Conservation (phyloP, 2,329 filamentous ascomycete species). For the Talaromyces funiculosus region DNA sequence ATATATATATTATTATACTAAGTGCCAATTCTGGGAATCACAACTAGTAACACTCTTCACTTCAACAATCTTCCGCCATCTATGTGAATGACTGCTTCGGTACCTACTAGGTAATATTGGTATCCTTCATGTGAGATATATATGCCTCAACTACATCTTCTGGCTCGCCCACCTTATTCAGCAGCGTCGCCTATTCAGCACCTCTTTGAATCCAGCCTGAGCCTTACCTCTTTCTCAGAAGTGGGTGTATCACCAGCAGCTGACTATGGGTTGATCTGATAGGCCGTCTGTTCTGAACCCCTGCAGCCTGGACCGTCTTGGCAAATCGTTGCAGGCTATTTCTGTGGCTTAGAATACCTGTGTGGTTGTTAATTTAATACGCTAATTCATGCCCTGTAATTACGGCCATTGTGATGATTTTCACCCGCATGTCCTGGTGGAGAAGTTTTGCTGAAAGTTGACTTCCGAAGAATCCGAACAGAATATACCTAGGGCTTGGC, state of each 20-base stretch:
- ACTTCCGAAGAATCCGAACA: too few relatives aligned
- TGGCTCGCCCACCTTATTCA: not conserved
- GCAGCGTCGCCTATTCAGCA: not conserved
- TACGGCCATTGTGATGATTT: too few relatives aligned
- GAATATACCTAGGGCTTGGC: too few relatives aligned
- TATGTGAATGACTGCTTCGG: not conserved
- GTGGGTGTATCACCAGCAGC: conserved; percentile 49
- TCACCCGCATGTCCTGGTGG: too few relatives aligned
- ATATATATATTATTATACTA: too few relatives aligned
- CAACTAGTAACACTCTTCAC: conserved; percentile 17
- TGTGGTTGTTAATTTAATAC: conserved; percentile 33
- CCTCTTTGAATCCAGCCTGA: conserved; percentile 4
- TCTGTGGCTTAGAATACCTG: conserved; percentile 46
- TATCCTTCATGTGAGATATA: not conserved
- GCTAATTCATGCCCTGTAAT: too few relatives aligned
- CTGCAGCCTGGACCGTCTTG: conserved; percentile 42
- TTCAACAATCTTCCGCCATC: not conserved
- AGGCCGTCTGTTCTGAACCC: conserved; percentile 43
- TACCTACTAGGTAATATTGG: not conserved
- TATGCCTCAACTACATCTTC: not conserved
- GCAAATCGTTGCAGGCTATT: conserved; percentile 45
- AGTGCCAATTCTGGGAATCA: too few relatives aligned
- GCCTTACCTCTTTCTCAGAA: not conserved
- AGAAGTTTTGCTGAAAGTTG: too few relatives aligned
- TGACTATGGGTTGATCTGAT: conserved; percentile 49